Base-by-base conservation (phyloP, 2,329 filamentous ascomycete species). In the Cladophialophora bantiana region DNA sequence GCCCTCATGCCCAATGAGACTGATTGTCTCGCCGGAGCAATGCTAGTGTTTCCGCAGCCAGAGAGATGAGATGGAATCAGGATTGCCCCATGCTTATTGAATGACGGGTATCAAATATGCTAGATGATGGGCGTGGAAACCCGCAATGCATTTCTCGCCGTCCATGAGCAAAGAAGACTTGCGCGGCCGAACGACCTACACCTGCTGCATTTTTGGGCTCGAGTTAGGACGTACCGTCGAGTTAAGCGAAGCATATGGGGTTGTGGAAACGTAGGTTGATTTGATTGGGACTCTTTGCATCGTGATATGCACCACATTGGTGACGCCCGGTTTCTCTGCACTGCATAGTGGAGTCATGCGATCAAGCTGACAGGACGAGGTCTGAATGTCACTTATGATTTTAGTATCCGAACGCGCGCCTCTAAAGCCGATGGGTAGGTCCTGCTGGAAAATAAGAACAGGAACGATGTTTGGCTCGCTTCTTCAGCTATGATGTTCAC, bases 401-500 rank as follows among this genome's bases (percentile, higher is more conserved):
- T 12, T 20, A 13, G 26, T 50, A 4, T 12, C 2, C 18, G 26
- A 10, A 26, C 7, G 10, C 1, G 45, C 18, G 26, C 4, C 9
- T 26, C 42, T 20, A 3, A 26, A 12, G 18, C 15, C 13, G 31
- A 35, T 9, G 32, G 5, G 34, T 1, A 35, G 15, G 13, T 13
- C 5, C 15, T 9, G 7, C 3, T 7, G 10, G n/a, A 18, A 36
- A 55, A 13, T 3, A 40, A 36, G 20, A 18, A 48, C 38, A 59
- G 12, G 13, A 26, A 18, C 40, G 26, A 26, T 34, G 15, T 59
- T 32, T 38, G 42, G 36, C 7, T 31, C 42, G 52, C 50, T 65
- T 59, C 48, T 62, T 67, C 64, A 67, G 64, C 57, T 67, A 67
- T 65, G 53, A 68, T 68, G 56, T 62, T 55, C 62, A 65, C 55